Evolutionary conservation across 768 basidiomycete genomes (phyloP), one percentile per base, ranked within the genome.

Genomic region (Termitomyces sp.): DNA sequence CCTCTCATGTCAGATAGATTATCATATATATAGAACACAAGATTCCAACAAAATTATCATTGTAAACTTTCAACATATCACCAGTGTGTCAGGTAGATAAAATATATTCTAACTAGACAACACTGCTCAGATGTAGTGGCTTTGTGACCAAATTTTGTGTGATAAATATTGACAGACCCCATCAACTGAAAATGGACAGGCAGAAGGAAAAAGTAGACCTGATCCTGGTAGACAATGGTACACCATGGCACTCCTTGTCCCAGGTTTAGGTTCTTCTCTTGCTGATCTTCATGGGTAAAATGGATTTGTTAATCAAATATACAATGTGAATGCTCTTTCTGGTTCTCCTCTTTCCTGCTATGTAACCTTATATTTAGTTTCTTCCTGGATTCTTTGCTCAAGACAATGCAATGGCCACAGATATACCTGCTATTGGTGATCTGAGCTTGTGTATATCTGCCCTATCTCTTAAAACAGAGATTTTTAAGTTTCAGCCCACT

Each of bases 401-500:
- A 55, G 79, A 80, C 60, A 70, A 74, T 40, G 70, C 69, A 5
- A 62, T 64, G 14, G 70, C 70, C 7, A 56, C 59, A 31, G 65
- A 60, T 5, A 71, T 78, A 46, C 73, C 71, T 20, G 66, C 74
- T 2, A 25, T 25, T 25, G 25, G 25, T 25, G 25, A 76, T 77
- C 36, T 64, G 72, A 29, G 12, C 17, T 67, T 49, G 34, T 17
- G 46, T 54, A 38, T 32, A 32, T 31, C 34, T 50, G 34, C n/a
- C 25, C 12, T 54, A n/a, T 46, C 10, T 15, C 45, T 59, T 40
- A 47, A 46, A 25, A 25, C 1, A 25, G 25, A 25, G 6, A 37
- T 56, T 7, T 50, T 20, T 68, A 88, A 86, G 69, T 86, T 25
- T 85, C 81, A 0, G 71, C 79, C 3, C 74, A 81, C 15, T 87